Percentiles rank a stretch among this genome's conserved stretches.
phyloP scores from a whole-genome alignment of 1,284 basidiomycete species.

The Lentinula novae-zelandiae region DNA sequence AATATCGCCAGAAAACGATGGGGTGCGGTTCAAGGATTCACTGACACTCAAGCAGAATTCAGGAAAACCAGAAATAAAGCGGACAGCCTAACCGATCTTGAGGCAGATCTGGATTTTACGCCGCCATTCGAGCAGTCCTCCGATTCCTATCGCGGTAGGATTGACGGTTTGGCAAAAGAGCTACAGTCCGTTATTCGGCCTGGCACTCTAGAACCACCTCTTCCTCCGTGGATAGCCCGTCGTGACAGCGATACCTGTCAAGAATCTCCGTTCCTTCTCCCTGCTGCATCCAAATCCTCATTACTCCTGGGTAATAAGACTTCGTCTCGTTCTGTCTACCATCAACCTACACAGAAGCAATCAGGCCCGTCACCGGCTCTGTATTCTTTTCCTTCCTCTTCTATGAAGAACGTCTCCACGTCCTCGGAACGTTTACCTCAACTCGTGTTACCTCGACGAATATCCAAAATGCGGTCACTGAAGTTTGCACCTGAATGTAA shows the following conservation, averaged over 20 bases:
- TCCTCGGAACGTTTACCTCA: background rate
- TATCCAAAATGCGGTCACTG: conserved; percentile 14
- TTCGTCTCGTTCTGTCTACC: no score
- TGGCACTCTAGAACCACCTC: background rate
- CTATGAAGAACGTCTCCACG: background rate
- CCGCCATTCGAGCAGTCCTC: background rate
- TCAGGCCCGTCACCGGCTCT: background rate
- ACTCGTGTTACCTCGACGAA: background rate
- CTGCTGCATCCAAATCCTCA: conserved; percentile 4
- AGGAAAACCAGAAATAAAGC: background rate
- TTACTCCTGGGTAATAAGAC: background rate
- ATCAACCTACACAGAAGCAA: background rate
- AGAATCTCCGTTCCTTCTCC: background rate
- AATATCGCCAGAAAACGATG: conserved; percentile 5
- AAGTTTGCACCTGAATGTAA: conserved; percentile 14
- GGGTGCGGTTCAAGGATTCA: background rate
- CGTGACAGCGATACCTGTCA: background rate
- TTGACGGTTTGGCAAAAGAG: conserved; percentile 2
- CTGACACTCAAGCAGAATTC: background rate
- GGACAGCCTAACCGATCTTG: conserved; percentile 3
- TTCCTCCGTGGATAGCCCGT: background rate
- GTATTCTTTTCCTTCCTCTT: background rate
- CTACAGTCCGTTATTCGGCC: conserved; percentile 4
- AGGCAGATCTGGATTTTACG: conserved; percentile 5
- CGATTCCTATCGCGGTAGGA: background rate